Evolutionary conservation across 2,329 filamentous ascomycete species (phyloP).

Genomic region (Stachybotrys chartarum): DNA sequence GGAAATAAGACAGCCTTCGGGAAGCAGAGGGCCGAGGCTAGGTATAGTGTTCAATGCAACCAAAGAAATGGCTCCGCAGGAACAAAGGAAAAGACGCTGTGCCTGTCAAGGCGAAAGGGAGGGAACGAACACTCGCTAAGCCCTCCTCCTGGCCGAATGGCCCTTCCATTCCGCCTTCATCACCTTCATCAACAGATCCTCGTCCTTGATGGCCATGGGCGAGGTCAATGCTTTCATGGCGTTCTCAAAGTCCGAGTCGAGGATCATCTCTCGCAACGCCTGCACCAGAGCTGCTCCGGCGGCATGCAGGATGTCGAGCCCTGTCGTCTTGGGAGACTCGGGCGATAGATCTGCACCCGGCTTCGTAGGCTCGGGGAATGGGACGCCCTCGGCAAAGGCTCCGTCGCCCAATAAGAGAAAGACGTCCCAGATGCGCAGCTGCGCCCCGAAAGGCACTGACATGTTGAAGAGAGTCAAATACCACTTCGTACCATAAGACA

Average conservation of each 20-base stretch:
- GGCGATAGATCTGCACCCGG: constrained; percentile 7
- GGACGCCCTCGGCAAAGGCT: constrained; percentile 4
- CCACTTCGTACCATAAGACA: constrained; percentile 94
- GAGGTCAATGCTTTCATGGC: constrained; percentile 95
- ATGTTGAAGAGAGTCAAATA: constrained; percentile 97
- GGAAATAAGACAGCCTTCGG: too few species aligned
- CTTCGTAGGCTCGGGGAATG: constrained; percentile 6
- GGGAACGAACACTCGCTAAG: constrained; percentile 23
- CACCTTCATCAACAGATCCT: constrained; percentile 88
- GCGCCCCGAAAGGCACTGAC: constrained; percentile 87
- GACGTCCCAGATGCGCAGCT: constrained; percentile 94
- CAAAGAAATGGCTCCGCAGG: constrained; percentile 2
- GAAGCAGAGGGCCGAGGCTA: too few species aligned
- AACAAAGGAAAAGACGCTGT: constrained; percentile 3
- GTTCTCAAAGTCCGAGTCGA: constrained; percentile 94
- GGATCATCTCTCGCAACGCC: constrained; percentile 77
- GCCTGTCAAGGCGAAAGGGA: constrained; percentile 12
- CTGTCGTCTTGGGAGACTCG: constrained; percentile 23
- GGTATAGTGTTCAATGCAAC: too few species aligned
- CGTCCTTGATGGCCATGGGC: constrained; percentile 89
- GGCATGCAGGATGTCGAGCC: constrained; percentile 84
- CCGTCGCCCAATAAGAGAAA: constrained; percentile 77
- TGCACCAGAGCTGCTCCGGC: constrained; percentile 85
- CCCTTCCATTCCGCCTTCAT: constrained; percentile 80
- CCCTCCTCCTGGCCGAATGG: constrained; percentile 41